Base-by-base conservation (phyloP, 2,329 filamentous ascomycete species). In the Chalaropsis thielavioides region DNA sequence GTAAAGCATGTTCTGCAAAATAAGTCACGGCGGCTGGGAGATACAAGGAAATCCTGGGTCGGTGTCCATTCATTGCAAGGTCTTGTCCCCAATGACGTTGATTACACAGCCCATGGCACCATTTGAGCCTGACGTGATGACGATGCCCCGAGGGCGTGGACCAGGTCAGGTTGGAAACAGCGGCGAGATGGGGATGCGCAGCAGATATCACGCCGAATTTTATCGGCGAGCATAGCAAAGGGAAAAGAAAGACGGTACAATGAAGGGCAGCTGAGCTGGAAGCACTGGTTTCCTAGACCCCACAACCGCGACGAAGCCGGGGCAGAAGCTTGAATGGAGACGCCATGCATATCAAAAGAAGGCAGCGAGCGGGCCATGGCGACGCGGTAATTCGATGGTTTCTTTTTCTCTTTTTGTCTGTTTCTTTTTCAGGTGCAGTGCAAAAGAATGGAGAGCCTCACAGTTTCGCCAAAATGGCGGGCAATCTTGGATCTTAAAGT, bases 401-500 rank as follows among this genome's bases (percentile, higher is more conserved):
- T n/a, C 31, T 0, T 4, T 27, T 15, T 56, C 15, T 7, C 31
- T 10, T 56, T n/a, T 31, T 22, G 7, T 56, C 31, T 6, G 17
- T 49, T 49, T 17, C 43, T 7, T 22, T 56, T n/a, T 27, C 24
- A 56, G 51, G 51, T 35, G 51, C 24, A 17, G 51, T 19, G 51
- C 51, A 56, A 73, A 74, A 64, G 44, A 46, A 62, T 35, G 17
- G 43, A 35, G 22, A 63, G 46, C 46, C 76, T 71, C 75, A 78
- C 76, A 69, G 76, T 75, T 69, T 79, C 77, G 72, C 78, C 78
- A 69, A 79, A 78, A 63, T 77, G 77, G 72, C 78, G 78, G 65
- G 76, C 77, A 72, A 80, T 75, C 38, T 73, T 72, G 61, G 65
- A 67, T 40, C 72, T 69, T 66, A 73, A 71, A 35, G 71, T 71